Evolutionary conservation across 306 rosid genomes (phyloP), one percentile per base, ranked within the genome.

Genomic region (Cicer cuneatum): DNA sequence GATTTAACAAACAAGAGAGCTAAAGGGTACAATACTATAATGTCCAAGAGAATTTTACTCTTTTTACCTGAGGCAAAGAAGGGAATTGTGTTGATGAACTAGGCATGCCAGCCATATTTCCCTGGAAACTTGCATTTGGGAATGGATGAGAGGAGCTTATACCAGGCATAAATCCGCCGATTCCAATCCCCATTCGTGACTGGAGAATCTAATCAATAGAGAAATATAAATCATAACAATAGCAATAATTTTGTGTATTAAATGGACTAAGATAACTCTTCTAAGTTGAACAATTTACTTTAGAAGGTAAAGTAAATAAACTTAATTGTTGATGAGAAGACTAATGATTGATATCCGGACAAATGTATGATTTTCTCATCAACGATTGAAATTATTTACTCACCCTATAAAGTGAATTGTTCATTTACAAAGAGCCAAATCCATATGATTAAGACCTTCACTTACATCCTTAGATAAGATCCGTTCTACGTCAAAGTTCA

Each of bases 401-500:
- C 7, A 57, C 40, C 63, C 63, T 24, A 38, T 29, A 24, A 11
- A 24, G 40, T 57, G 63, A 57, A 57, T 24, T 24, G 16, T 24
- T 57, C 63, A 57, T 8, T 11, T 29, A 35, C 14, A 24, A 57
- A 5, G 9, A 35, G 21, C 7, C 19, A 59, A 59, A 13, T 13
- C 39, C 1, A 13, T 42, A 18, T 1, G 10, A 19, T 43, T 43
- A 39, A 78, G 59, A 70, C 8, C 66, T 70, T 79, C 69, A 83
- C 99, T 89, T 83, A 90, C 99, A 80, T 95, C 99, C 81, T 92
- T 92, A 52, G 99, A 87, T 75, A 95, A 82, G 80, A 92, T 83
- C 82, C 95, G 71, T 7, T 95, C 99, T 13, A 87, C 82, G 48
- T 95, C 97, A 16, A 95, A 66, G 84, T 87, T 90, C 82, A 92